Percentiles rank a stretch among this genome's conserved stretches.
phyloP scores from a whole-genome alignment of 2,329 filamentous ascomycete species.

The Xylariaceae sp. region DNA sequence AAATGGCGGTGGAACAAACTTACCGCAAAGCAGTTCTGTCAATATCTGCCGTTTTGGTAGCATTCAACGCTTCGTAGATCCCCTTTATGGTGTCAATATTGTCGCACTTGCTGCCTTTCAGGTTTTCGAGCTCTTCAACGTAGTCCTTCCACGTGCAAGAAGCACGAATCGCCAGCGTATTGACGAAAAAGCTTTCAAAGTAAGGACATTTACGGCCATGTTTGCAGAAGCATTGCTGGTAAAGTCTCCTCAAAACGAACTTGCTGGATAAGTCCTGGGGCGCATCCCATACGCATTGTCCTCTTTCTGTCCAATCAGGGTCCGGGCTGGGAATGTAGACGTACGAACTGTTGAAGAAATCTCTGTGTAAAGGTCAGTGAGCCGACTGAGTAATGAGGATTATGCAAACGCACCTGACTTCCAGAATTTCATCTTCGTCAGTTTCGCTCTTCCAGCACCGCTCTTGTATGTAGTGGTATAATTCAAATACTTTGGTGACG shows the following conservation, averaged over 20 bases:
- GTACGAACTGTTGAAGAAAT: neutral
- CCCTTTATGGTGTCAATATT: conserved; percentile 2
- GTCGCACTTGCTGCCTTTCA: neutral
- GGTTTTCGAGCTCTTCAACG: conserved; percentile 3
- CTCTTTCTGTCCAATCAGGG: neutral
- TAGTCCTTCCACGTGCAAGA: conserved; percentile 1
- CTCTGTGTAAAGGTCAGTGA: neutral
- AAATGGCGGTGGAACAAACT: neutral
- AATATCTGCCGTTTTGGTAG: neutral
- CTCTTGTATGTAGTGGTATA: conserved; percentile 19
- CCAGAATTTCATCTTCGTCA: neutral
- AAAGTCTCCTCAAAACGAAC: neutral
- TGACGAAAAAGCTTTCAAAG: conserved; percentile 5
- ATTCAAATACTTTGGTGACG: conserved; percentile 8
- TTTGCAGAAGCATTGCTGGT: neutral
- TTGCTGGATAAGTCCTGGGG: neutral
- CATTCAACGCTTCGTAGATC: conserved; percentile 1
- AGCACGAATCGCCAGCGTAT: neutral
- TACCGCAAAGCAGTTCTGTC: neutral
- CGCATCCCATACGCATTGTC: conserved; percentile 1
- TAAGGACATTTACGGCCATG: neutral
- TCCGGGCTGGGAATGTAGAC: neutral
- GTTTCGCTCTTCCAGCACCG: conserved; percentile 1
- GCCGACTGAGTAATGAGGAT: neutral
- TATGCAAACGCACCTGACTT: neutral